Evolutionary conservation across 805 yeast genomes (phyloP).

Genomic region (Kuraishia molischiana): DNA sequence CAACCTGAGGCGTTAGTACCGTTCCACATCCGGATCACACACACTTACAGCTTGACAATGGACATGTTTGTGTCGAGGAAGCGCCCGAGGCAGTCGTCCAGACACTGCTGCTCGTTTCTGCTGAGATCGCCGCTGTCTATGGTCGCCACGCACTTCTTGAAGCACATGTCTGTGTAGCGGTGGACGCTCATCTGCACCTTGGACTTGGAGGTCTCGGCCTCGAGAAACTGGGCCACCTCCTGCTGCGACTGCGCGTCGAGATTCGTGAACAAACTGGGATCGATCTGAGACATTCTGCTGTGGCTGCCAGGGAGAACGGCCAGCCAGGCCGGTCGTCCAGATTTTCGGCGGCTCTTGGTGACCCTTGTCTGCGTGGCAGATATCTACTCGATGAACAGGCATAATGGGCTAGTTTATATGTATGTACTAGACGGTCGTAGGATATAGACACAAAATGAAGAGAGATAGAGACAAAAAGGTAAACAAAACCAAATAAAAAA

Average conservation of each 20-base stretch:
- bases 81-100: conserved; percentile 73
- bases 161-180: conserved; percentile 82
- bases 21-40: too few relatives aligned
- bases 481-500: too few relatives aligned
- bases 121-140: conserved; percentile 40
- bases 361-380: too few relatives aligned
- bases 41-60: conserved; percentile 49
- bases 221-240: conserved; percentile 68
- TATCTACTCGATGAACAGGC: too few relatives aligned
- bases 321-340: too few relatives aligned
- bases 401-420: too few relatives aligned
- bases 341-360: too few relatives aligned
- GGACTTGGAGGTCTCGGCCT: conserved; percentile 76
- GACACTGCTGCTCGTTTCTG: conserved; percentile 57
- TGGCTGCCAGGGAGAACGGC: too few relatives aligned
- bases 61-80: conserved; percentile 82
- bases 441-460: too few relatives aligned
- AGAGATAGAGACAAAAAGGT: too few relatives aligned
- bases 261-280: conserved; percentile 2
- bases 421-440: too few relatives aligned
- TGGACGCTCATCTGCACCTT: conserved; percentile 84
- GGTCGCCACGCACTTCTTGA: conserved; percentile 66
- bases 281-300: conserved; percentile 1
- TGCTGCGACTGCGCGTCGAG: conserved; percentile 63
- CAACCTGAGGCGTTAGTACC: too few relatives aligned